Conservation (phyloP, 306 rosid species). For the Malus domestica region ASM211411v1 NC_041799.1:605001-605500, state of each 20-base stretch:
- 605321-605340: slow-evolving; percentile 52
- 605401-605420: slow-evolving; percentile 44
- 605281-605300: slow-evolving; percentile 30
- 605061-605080: background rate
- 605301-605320: slow-evolving; percentile 41
- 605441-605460: slow-evolving; percentile 71
- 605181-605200: slow-evolving; percentile 25
- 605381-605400: slow-evolving; percentile 77
- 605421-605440: slow-evolving; percentile 80
- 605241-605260: background rate
- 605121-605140: slow-evolving; percentile 38
- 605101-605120: slow-evolving; percentile 5
- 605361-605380: slow-evolving; percentile 46
- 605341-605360: slow-evolving; percentile 16
- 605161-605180: slow-evolving; percentile 10
- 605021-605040: background rate
- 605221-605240: slow-evolving; percentile 1
- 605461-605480: slow-evolving; percentile 61
- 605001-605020: background rate
- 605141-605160: slow-evolving; percentile 35
- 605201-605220: slow-evolving; percentile 24
- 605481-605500: slow-evolving; percentile 60
- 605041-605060: background rate
- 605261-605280: slow-evolving; percentile 39
- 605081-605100: background rate